Evolutionary conservation across 1,284 basidiomycete genomes (phyloP), one percentile per base, ranked within the genome.

Genomic region (Leccinum subrobustum): DNA sequence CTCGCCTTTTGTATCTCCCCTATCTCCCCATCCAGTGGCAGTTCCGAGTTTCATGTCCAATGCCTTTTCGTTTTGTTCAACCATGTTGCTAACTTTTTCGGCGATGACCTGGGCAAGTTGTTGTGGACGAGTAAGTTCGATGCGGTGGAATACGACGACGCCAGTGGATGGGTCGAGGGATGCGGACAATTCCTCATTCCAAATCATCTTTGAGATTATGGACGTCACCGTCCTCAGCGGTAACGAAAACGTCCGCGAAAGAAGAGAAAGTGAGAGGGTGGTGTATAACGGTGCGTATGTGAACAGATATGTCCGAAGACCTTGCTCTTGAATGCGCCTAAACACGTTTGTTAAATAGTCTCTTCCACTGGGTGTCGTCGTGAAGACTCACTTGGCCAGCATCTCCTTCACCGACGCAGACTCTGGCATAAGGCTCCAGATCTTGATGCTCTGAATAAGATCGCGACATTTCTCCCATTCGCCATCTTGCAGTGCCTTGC

Each of bases 191-290:
- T 98, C 96, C 73, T 98, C 97, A 69, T 86, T 95, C 95, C 96
- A 98, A 71, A 99, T 98, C 97, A 99, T 98, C 78, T 95, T 94
- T 52, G 93, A 96, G 53, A 98, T 92, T 68, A 98, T 88, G 25
- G 95, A 96, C 5, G 91, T 95, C 7, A 98, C 94, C 12, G 86
- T 80, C 56, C 88, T 84, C 60, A 90, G 76, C 6, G 93, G 83
- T 14, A 99, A 81, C 31, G 89, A 89, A 79, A 99, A 98, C 3
- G 93, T 97, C 60, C 86, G 83, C 6, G 95, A 88, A 54, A 99
- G 87, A 61, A 96, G 85, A 6, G 86, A 84, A 47, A 99, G 83
- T 7, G 96, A 96, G 44, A 98, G 84, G 9, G 94, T 92, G 70
- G 86, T 90, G 80, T 99, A 99, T 78, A 96, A 89, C 7, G 95